Evolutionary conservation across 2,329 filamentous ascomycete genomes (phyloP), one percentile per base, ranked within the genome.

Genomic region (Tothia fuscella): DNA sequence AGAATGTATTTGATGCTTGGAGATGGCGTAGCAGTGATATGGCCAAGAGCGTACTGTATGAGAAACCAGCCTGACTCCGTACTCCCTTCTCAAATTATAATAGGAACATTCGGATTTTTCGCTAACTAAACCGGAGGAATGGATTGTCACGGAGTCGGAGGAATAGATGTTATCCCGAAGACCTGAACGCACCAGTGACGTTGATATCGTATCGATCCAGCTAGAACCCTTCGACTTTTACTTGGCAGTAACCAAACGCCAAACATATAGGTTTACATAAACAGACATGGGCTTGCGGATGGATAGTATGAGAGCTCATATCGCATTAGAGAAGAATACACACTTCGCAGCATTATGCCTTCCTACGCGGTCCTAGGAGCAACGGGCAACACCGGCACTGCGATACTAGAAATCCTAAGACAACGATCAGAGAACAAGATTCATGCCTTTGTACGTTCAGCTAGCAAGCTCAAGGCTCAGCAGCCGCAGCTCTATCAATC

Each of bases 401-500:
- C 33, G 5, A 21, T 35, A n/a, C 33, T 35, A n/a, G 14, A 17
- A 4, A 35, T 35, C 33, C 33, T 38, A 6, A 4, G 21, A 12
- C 9, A 38, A 13, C 12, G 21, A 35, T 19, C 33, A 3, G 19
- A 16, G 19, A 35, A 35, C 33, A 35, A 35, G 19, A 35, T 5
- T 19, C 33, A 19, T 19, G 33, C 33, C 33, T 35, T 35, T 13
- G 33, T 35, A 4, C 33, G 33, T 13, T 35, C 33, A 35, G 33
- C 33, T 19, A 17, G 14, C 33, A 35, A 35, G 4, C 33, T 35
- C 6, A 17, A 21, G 6, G 19, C 14, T 6, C 4, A n/a, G n/a
- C 19, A 21, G 13, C 33, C 4, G 14, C 14, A 35, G 19, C 33
- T 5, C 13, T 17, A 6, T 19, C 4, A 35, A 35, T 35, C 33